Evolutionary conservation across 202 grass and related monocot genomes (phyloP).

Genomic region (Brachypodium distachyon): DNA sequence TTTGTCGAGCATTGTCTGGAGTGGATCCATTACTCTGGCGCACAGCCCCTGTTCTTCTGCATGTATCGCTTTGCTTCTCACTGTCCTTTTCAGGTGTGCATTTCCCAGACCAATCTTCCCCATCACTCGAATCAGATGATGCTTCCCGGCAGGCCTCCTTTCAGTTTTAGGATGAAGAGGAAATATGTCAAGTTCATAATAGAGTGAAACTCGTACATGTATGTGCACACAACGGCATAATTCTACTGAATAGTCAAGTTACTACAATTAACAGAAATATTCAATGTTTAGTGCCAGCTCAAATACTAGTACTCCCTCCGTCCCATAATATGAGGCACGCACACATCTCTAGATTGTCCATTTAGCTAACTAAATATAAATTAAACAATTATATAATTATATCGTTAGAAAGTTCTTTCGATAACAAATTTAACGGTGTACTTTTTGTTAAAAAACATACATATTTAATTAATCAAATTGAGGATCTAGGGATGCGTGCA

Average conservation of each 20-base stretch:
- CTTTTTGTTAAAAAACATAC: too few relatives aligned
- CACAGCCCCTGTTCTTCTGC: background rate
- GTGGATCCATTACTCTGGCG: conserved; percentile 5
- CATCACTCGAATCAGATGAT: conserved; percentile 39
- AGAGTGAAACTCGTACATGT: background rate
- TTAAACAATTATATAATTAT: too few relatives aligned
- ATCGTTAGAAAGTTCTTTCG: too few relatives aligned
- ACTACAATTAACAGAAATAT: background rate
- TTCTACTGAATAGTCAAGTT: background rate
- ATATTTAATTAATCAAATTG: too few relatives aligned
- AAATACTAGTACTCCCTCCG: background rate
- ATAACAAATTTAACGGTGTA: too few relatives aligned
- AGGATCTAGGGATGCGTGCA: too few relatives aligned
- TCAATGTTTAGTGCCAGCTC: background rate
- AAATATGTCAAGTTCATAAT: conserved; percentile 17
- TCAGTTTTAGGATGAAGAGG: conserved; percentile 14
- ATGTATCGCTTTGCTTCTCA: conserved; percentile 17
- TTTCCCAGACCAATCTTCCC: conserved; percentile 69
- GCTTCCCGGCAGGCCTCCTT: conserved; percentile 45
- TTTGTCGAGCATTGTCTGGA: background rate
- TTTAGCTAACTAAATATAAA: too few relatives aligned
- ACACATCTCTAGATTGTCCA: too few relatives aligned
- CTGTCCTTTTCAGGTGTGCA: conserved; percentile 34
- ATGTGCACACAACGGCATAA: background rate
- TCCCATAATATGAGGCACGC: too few relatives aligned